phyloP scores from a whole-genome alignment of 2,329 filamentous ascomycete species.

The Fonsecaea nubica region DNA sequence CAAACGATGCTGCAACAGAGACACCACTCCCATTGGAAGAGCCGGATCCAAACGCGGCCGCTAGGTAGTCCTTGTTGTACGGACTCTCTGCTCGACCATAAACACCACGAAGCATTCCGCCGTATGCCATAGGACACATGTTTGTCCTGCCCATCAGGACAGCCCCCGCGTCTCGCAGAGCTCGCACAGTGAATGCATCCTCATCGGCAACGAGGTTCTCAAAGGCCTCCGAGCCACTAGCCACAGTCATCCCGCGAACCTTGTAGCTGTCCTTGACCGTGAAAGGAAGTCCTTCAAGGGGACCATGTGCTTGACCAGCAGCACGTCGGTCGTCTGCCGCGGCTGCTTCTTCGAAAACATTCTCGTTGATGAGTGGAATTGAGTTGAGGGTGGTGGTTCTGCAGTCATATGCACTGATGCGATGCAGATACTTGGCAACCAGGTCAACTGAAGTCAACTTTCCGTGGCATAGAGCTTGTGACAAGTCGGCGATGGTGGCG shows the following conservation, averaged over 20 bases:
- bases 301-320: slow-evolving; percentile 45
- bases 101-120: slow-evolving; percentile 63
- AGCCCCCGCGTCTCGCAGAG: slow-evolving; percentile 57
- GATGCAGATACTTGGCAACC: slow-evolving; percentile 54
- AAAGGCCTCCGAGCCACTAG: slow-evolving; percentile 63
- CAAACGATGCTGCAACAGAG: slow-evolving; percentile 59
- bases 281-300: slow-evolving; percentile 64
- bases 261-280: slow-evolving; percentile 66
- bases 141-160: slow-evolving; percentile 64
- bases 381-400: slow-evolving; percentile 53
- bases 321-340: slow-evolving; percentile 56
- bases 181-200: slow-evolving; percentile 59
- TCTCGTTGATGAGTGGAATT: slow-evolving; percentile 56
- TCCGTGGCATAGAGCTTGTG: slow-evolving; percentile 51
- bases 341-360: slow-evolving; percentile 55
- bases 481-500: slow-evolving; percentile 55
- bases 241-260: slow-evolving; percentile 60
- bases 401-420: slow-evolving; percentile 57
- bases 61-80: slow-evolving; percentile 61
- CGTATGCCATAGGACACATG: slow-evolving; percentile 66
- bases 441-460: slow-evolving; percentile 55
- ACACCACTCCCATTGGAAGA: slow-evolving; percentile 65
- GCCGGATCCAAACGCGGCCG: slow-evolving; percentile 63
- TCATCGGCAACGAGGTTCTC: slow-evolving; percentile 56
- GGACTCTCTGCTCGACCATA: slow-evolving; percentile 65